phyloP scores from a whole-genome alignment of 1,139 yeast species.

The Taphrina betulina region DNA sequence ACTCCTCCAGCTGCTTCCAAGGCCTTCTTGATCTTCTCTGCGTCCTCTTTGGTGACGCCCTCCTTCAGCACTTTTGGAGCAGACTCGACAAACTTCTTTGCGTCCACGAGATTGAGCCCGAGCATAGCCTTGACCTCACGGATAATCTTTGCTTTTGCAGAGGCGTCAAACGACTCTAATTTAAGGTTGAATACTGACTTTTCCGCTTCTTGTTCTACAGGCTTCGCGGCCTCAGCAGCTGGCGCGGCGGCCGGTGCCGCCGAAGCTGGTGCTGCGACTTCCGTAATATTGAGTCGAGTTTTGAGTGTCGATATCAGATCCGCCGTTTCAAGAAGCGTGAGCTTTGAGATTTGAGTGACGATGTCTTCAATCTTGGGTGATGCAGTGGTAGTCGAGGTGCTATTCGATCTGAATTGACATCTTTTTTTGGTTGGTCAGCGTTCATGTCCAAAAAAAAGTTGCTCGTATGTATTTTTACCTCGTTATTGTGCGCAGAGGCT shows the following conservation, averaged over 20 bases:
- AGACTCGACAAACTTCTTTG: conserved; percentile 94
- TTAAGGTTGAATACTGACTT: conserved; percentile 90
- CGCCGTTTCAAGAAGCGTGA: conserved; percentile 88
- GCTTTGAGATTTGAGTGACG: conserved; percentile 85
- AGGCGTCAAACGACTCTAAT: conserved; percentile 90
- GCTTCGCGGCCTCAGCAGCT: conserved; percentile 69
- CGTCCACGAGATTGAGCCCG: conserved; percentile 91
- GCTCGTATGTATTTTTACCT: neutral
- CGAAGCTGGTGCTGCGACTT: conserved; percentile 80
- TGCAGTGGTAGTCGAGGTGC: conserved; percentile 9
- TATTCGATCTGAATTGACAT: conserved; percentile 12
- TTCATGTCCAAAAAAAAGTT: too few species aligned
- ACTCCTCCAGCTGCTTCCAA: conserved; percentile 95
- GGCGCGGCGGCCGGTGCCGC: conserved; percentile 65
- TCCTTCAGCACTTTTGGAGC: conserved; percentile 94
- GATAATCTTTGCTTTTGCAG: conserved; percentile 94
- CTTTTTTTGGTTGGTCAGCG: neutral
- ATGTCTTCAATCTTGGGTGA: conserved; percentile 76
- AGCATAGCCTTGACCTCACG: conserved; percentile 91
- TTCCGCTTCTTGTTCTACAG: conserved; percentile 77
- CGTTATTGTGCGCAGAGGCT: neutral
- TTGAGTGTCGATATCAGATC: conserved; percentile 79
- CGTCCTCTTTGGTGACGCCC: conserved; percentile 82
- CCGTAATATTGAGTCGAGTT: conserved; percentile 84
- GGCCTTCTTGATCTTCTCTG: conserved; percentile 86